Conservation (phyloP, 2,329 filamentous ascomycete species). For the Hymenoscyphus infarciens region DNA sequence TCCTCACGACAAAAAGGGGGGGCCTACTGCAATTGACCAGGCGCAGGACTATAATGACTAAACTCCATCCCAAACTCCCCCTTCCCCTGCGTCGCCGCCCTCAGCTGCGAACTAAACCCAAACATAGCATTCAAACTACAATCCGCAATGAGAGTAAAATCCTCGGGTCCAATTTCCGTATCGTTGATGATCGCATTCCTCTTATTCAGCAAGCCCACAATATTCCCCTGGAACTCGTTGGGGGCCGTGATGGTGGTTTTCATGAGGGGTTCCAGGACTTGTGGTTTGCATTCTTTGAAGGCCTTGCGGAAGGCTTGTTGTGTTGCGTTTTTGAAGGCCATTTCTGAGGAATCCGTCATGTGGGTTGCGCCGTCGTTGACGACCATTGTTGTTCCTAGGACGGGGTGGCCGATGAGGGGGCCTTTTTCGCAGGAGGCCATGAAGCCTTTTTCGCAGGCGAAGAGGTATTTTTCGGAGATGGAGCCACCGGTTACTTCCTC, state of each 20-base stretch:
- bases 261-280: slow-evolving; percentile 94
- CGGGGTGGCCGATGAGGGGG: slow-evolving; percentile 86
- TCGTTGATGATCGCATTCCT: slow-evolving; percentile 92
- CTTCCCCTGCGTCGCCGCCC: slow-evolving; percentile 95
- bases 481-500: slow-evolving; percentile 82
- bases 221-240: slow-evolving; percentile 94
- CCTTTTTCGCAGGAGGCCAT: slow-evolving; percentile 77
- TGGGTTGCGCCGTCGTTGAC: slow-evolving; percentile 96
- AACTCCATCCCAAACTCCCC: slow-evolving; percentile 99
- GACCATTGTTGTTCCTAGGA: slow-evolving; percentile 85
- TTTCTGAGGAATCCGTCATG: slow-evolving; percentile 96
- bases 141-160: slow-evolving; percentile 89
- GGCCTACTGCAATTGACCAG: slow-evolving; percentile 82
- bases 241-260: slow-evolving; percentile 96
- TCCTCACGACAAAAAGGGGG: background rate
- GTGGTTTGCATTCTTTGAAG: slow-evolving; percentile 74
- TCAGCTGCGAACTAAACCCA: slow-evolving; percentile 85
- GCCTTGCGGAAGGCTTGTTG: slow-evolving; percentile 96
- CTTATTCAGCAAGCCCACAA: slow-evolving; percentile 95
- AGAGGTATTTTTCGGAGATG: slow-evolving; percentile 94
- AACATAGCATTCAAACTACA: slow-evolving; percentile 97
- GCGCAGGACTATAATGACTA: slow-evolving; percentile 86
- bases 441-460: slow-evolving; percentile 94
- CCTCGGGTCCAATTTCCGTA: slow-evolving; percentile 88
- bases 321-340: slow-evolving; percentile 90